Evolutionary conservation across 306 rosid species (phyloP).

Genomic region (Glycyrrhiza uralensis): DNA sequence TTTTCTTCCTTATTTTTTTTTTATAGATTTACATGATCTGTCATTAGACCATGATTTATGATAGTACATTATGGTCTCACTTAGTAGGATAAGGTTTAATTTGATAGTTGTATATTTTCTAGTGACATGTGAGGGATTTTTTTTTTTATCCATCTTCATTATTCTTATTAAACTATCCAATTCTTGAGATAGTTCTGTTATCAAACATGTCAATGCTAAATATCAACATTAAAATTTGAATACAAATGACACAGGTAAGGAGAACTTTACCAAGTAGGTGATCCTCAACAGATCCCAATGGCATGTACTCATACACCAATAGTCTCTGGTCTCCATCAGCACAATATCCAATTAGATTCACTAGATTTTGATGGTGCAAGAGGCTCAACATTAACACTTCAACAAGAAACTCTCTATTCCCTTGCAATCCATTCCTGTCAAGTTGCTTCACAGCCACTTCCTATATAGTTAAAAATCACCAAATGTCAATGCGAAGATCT

Average conservation of each 20-base stretch:
- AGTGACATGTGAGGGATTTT: neutral
- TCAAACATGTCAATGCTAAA: neutral
- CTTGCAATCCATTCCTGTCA: conserved; percentile 97
- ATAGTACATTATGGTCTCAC: too few species aligned
- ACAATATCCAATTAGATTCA: conserved; percentile 82
- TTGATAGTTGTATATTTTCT: neutral
- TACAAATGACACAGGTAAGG: neutral
- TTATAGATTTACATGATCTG: neutral
- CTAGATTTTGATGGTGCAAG: conserved; percentile 73
- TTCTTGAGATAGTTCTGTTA: neutral
- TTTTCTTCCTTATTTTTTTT: neutral
- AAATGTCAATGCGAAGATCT: neutral
- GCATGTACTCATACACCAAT: conserved; percentile 86
- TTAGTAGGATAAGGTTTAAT: too few species aligned
- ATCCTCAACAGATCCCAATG: conserved; percentile 80
- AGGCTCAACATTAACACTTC: conserved; percentile 93
- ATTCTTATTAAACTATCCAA: neutral
- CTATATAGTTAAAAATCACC: conserved; percentile 37
- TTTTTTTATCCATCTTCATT: neutral
- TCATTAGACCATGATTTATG: neutral
- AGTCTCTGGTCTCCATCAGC: conserved; percentile 98
- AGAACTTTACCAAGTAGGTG: conserved; percentile 59
- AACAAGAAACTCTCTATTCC: conserved; percentile 92
- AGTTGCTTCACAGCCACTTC: conserved; percentile 95
- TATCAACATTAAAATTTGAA: neutral